phyloP scores from a whole-genome alignment of 75 land plant species.

The Selaginella moellendorffii region DNA sequence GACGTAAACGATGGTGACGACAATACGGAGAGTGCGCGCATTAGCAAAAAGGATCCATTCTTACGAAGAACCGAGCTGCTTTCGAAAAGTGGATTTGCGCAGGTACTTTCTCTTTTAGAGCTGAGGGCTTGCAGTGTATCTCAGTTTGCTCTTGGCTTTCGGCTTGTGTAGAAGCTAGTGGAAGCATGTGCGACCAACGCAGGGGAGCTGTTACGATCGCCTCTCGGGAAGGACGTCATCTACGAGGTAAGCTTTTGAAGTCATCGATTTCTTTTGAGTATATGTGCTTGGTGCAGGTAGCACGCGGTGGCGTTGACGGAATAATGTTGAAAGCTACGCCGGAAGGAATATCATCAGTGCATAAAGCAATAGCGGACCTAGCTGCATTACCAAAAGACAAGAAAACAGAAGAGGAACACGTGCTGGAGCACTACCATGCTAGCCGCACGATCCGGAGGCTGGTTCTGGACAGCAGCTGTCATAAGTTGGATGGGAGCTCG shows the following conservation, averaged over 20 bases:
- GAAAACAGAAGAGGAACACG: conserved; percentile 42
- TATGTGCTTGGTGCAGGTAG: conserved; percentile 58
- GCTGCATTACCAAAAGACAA: conserved; percentile 40
- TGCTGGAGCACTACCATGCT: conserved; percentile 71
- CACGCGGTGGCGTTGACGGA: conserved; percentile 65
- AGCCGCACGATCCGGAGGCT: conserved; percentile 75
- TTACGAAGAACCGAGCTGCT: conserved; percentile 62
- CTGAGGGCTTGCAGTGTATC: no score
- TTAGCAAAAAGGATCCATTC: conserved; percentile 73
- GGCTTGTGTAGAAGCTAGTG: conserved; percentile 58
- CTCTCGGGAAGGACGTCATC: conserved; percentile 63
- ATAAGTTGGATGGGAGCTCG: conserved; percentile 21
- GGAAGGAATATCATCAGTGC: conserved; percentile 31
- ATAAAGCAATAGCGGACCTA: conserved; percentile 55
- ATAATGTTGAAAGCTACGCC: conserved; percentile 37
- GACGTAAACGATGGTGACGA: conserved; percentile 14
- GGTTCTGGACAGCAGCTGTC: conserved; percentile 27
- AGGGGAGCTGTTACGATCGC: conserved; percentile 57
- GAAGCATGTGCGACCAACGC: conserved; percentile 50
- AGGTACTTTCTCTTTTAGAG: conserved; percentile 47
- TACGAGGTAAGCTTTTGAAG: conserved; percentile 87
- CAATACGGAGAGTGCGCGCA: no score
- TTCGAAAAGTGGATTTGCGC: conserved; percentile 65
- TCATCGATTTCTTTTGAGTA: no score
- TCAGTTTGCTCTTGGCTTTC: no score